phyloP scores from a whole-genome alignment of 371 early-diverging fungal genomes.

The Mucor piriformis region DNA sequence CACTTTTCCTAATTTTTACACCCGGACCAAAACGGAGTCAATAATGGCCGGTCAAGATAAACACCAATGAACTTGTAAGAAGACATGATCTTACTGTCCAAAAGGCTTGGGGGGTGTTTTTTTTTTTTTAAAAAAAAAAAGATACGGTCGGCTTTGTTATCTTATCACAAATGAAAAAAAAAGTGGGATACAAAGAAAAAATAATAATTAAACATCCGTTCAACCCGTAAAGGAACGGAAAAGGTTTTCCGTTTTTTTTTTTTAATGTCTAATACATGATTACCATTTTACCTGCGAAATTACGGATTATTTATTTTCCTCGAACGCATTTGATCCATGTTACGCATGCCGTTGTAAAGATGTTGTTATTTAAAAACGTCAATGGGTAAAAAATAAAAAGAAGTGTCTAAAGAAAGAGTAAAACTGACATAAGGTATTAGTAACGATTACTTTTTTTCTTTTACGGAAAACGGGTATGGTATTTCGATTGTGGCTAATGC shows the following conservation, averaged over 20 bases:
- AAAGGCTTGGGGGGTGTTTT: too few species aligned
- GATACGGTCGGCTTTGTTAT: too few species aligned
- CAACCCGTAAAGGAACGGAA: too few species aligned
- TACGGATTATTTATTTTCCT: slow-evolving; percentile 20
- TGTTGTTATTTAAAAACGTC: slow-evolving; percentile 42
- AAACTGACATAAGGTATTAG: slow-evolving; percentile 26
- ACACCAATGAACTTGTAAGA: too few species aligned
- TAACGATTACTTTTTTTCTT: slow-evolving; percentile 58
- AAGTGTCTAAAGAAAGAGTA: background rate
- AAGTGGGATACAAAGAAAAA: too few species aligned
- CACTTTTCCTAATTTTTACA: too few species aligned
- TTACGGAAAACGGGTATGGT: slow-evolving; percentile 65
- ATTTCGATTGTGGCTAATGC: slow-evolving; percentile 61
- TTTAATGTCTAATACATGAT: slow-evolving; percentile 11
- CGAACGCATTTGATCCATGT: slow-evolving; percentile 13
- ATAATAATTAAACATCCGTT: too few species aligned
- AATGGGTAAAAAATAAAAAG: slow-evolving; percentile 1
- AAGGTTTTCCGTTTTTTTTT: slow-evolving; percentile 1
- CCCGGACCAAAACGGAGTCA: too few species aligned
- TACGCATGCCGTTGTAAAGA: slow-evolving; percentile 57
- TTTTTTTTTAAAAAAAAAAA: too few species aligned
- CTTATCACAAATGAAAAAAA: too few species aligned
- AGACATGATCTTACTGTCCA: too few species aligned
- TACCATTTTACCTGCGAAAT: slow-evolving; percentile 13
- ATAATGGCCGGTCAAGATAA: too few species aligned